Base-by-base conservation (phyloP, 768 basidiomycete genomes). In the Lactarius sanguifluus region DNA sequence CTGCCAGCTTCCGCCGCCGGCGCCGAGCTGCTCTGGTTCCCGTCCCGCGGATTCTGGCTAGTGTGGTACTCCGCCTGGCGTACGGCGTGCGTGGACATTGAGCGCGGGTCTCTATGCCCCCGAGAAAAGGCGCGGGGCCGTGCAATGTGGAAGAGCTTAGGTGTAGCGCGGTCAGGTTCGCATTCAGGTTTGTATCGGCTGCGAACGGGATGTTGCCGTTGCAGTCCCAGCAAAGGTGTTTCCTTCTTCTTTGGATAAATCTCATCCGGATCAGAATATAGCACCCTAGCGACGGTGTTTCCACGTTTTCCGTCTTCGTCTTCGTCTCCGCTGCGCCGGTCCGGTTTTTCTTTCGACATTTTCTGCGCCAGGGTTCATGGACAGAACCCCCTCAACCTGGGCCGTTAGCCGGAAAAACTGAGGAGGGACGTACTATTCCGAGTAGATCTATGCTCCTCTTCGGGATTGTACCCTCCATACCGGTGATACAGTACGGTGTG, bases 391-490 rank as follows among this genome's bases (percentile, higher is more conserved):
- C 96, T 96, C 74, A 90, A 99, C 1, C 87, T 89, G n/a, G n/a
- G n/a, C n/a, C 88, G 84, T 85, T 56, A 2, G 20, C 16, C 28
- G 16, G 38, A 16, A 45, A 15, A 7, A 54, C 20, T n/a, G 36
- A 36, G 56, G 20, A 32, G 15, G 15, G 34, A 70, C 74, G 76
- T 77, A 76, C 91, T 71, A 76, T 98, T 73, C 84, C 82, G 30
- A 99, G 74, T 36, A 99, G 79, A 67, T 96, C 94, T 12, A 94
- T 70, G 72, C 94, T 98, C 96, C 74, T 98, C 96, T 71, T 94
- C 92, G 2, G 95, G 92, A 69, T 97, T 91, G 75, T 98, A 96
- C 3, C 94, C 94, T 1, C 89, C 90, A 59, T 90, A 89, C 0
- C 92, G 92, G 0, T 85, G 79, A 0, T 82, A 85, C 76, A 98